These are phyloP conservation scores for Penicillium sp. DNA, from an alignment of 2,329 filamentous ascomycete genomes.

Conservation along the genomic window DNA sequence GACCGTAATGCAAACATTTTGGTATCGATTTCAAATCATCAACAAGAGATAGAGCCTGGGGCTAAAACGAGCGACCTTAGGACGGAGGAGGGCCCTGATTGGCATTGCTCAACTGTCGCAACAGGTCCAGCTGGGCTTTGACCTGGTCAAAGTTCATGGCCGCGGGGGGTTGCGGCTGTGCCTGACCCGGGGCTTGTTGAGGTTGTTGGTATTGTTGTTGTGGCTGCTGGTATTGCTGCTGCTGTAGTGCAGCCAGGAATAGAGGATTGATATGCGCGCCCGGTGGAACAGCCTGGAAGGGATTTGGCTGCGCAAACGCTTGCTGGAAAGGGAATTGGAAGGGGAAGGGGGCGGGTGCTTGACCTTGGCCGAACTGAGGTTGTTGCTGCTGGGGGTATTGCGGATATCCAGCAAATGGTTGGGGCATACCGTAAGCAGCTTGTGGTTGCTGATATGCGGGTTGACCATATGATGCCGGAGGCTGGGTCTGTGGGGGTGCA, in stretches of 20 bases:
- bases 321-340: slow-evolving; percentile 45
- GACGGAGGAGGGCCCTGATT: slow-evolving; percentile 35
- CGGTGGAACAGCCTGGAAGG: slow-evolving; percentile 40
- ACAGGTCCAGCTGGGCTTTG: slow-evolving; percentile 44
- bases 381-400: slow-evolving; percentile 40
- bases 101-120: slow-evolving; percentile 39
- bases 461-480: slow-evolving; percentile 21
- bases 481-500: slow-evolving; percentile 23
- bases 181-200: slow-evolving; percentile 29
- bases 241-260: slow-evolving; percentile 52
- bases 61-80: slow-evolving; percentile 16
- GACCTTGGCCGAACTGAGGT: slow-evolving; percentile 29
- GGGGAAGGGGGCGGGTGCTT: slow-evolving; percentile 35
- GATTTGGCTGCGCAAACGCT: slow-evolving; percentile 46
- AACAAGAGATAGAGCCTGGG: slow-evolving; percentile 11
- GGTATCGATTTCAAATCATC: slow-evolving; percentile 15
- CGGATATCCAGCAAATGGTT: slow-evolving; percentile 32
- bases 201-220: slow-evolving; percentile 30
- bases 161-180: slow-evolving; percentile 27
- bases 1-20: slow-evolving; percentile 27
- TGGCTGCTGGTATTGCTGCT: slow-evolving; percentile 32
- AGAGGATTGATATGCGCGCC: slow-evolving; percentile 60
- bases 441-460: slow-evolving; percentile 29
- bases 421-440: slow-evolving; percentile 28
- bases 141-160: slow-evolving; percentile 44